Base-by-base conservation (phyloP, 2,329 filamentous ascomycete genomes). In the Fusarium abutilonis region DNA sequence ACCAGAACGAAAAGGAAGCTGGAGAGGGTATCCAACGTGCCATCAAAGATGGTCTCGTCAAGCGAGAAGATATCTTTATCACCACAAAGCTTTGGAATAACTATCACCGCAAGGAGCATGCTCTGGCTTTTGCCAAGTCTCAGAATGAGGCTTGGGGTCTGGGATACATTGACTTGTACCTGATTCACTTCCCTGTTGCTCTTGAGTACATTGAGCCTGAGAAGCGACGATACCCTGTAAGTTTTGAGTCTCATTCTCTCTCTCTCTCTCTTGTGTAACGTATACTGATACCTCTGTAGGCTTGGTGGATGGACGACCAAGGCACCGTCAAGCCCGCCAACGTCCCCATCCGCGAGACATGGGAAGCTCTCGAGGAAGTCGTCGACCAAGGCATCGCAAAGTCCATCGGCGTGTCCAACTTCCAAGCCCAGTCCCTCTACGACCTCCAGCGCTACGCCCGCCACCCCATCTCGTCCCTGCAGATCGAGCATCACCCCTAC, bases 1-100 rank as follows among this genome's bases (percentile, higher is more conserved):
- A 89, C 70, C 79, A 81, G 52, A 91, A 89, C 55, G 88, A 90
- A 73, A 81, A 80, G 51, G 86, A 88, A 49, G 87, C 89, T 1
- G 89, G 87, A 11, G 76, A 81, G 63, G 89, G 85, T 17, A 85
- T 91, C 70, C 83, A 80, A 65, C 82, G 75, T 38, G 82, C 82
- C 42, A 83, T 84, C 67, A 71, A 72, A 8, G 80, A 87, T 60
- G 84, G 84, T 29, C 82, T 88, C 42, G 81, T 91, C 10, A 86
- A 88, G 46, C 76, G 91, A 55, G 87, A 90, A 76, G 91, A 96
- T 29, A 88, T 96, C 73, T 96, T 96, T 83, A 85, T 96, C 73
- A 90, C 93, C 63, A 91, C 89, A 76, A 96, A 96, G 83, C 88
- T 96, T 46, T 96, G 92, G 92, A 93, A 93, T 81, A 88, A 88